Evolutionary conservation across 169 alveolate genomes (phyloP).

Genomic region (Cytauxzoon felis): DNA sequence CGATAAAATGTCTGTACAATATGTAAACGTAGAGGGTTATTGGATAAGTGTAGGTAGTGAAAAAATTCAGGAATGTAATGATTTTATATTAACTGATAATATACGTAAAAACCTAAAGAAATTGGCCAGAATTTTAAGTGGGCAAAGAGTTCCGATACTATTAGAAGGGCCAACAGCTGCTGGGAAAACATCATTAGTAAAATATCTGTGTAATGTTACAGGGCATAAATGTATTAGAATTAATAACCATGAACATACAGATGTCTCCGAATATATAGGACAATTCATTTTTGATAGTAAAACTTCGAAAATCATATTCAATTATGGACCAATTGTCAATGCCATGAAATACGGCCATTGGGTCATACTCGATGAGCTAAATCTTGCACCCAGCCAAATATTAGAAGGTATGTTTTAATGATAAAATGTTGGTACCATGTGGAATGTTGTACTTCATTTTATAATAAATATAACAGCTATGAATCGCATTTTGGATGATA

Average conservation of each 20-base stretch:
- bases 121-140: constrained; percentile 87
- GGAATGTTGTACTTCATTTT: constrained; percentile 2
- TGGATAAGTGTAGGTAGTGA: constrained; percentile 52
- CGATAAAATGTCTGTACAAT: constrained; percentile 15
- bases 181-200: constrained; percentile 98
- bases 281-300: constrained; percentile 88
- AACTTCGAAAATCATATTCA: constrained; percentile 87
- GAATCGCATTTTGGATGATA: constrained; percentile 98
- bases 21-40: constrained; percentile 43
- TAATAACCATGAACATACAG: constrained; percentile 99
- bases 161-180: constrained; percentile 99
- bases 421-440: constrained; percentile 3
- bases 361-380: constrained; percentile 98
- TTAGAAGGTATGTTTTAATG: constrained; percentile 78
- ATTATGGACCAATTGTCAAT: constrained; percentile 96
- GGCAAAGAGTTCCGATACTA: constrained; percentile 93
- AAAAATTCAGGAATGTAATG: constrained; percentile 5
- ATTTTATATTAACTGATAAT: constrained; percentile 87
- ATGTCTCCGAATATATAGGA: constrained; percentile 97
- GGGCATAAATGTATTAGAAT: constrained; percentile 95
- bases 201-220: constrained; percentile 89
- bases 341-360: constrained; percentile 98
- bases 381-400: constrained; percentile 97
- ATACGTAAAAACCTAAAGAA: constrained; percentile 83
- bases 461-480: constrained; percentile 71